Evolutionary conservation across 495 filamentous ascomycete species (phyloP), one percentile per base, ranked within the genome.

Genomic region (Trichocladium antarcticum): DNA sequence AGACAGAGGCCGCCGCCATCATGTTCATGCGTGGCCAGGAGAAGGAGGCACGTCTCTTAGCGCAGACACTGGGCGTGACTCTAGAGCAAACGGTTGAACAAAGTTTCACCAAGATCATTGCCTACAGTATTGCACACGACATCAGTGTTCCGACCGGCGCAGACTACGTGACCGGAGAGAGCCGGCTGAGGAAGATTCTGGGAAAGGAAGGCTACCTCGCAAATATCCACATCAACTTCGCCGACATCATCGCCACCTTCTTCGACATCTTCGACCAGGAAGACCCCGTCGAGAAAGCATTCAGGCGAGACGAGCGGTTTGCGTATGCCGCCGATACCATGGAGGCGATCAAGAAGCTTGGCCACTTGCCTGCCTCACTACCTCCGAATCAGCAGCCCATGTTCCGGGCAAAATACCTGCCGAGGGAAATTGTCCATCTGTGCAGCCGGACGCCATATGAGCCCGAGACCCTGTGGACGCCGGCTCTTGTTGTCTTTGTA

Each of bases 61-160:
- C 81, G 14, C 57, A 58, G 12, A 65, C 69, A 17, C 66, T 94
- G 32, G 73, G 74, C 2, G 58, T 73, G 27, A 65, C 75, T 4
- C 69, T 74, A 15, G 59, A 67, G 19, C 70, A 84, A 12, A 66
- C 93, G 17, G 54, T 93, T 28, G 64, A 71, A 28, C 65, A 63
- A n/a, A 83, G 79, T 19, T 95, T 97, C 57, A 75, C 81, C 37
- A 90, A 85, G 64, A 77, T 83, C 11, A 74, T 87, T 37, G 87
- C 88, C 19, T 97, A 97, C 65, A 79, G 83, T 48, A 79, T 94
- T 44, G 82, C 85, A 5, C 76, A 82, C 57, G 88, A 94, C 60
- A 81, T 88, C 51, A 76, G 76, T 57, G 66, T 77, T 20, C 72
- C 78, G 15, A 76, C 73, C 36, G 60, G 70, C 37, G 71, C 78